Conservation (phyloP, 2,329 filamentous ascomycete species). For the Cadophora sp. region DNA sequence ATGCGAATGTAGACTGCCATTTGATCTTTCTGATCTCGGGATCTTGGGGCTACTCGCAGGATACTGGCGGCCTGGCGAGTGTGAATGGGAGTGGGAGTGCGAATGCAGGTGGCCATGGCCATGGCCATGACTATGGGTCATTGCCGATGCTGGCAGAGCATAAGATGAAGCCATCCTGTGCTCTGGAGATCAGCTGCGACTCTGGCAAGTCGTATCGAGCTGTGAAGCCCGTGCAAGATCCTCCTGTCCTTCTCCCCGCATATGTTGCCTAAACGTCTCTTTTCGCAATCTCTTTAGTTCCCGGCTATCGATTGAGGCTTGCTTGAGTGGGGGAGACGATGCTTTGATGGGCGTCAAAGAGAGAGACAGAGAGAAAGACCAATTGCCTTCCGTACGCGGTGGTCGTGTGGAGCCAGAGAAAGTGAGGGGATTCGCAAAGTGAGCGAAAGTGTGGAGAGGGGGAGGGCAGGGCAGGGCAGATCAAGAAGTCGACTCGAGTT, state of each 20-base stretch:
- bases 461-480: not conserved
- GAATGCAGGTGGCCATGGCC: slow-evolving; percentile 45
- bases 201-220: slow-evolving; percentile 30
- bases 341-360: not conserved
- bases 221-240: slow-evolving; percentile 29
- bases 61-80: slow-evolving; percentile 44
- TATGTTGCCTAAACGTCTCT: slow-evolving; percentile 24
- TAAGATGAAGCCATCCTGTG: slow-evolving; percentile 44
- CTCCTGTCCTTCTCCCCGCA: slow-evolving; percentile 27
- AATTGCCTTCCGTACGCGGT: slow-evolving; percentile 2
- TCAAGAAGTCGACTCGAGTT: not conserved
- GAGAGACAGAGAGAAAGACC: not conserved
- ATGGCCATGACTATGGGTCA: slow-evolving; percentile 43
- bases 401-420: not conserved
- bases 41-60: slow-evolving; percentile 32
- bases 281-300: slow-evolving; percentile 25
- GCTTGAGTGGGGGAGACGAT: not conserved
- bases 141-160: slow-evolving; percentile 44
- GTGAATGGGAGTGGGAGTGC: slow-evolving; percentile 47
- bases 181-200: slow-evolving; percentile 18
- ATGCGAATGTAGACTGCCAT: slow-evolving; percentile 40
- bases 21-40: slow-evolving; percentile 38
- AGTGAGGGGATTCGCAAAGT: slow-evolving; percentile 23
- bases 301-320: slow-evolving; percentile 11
- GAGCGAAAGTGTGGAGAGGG: slow-evolving; percentile 6